Evolutionary conservation across 495 filamentous ascomycete genomes (phyloP).

Genomic region (Aspergillus coremiiformis): DNA sequence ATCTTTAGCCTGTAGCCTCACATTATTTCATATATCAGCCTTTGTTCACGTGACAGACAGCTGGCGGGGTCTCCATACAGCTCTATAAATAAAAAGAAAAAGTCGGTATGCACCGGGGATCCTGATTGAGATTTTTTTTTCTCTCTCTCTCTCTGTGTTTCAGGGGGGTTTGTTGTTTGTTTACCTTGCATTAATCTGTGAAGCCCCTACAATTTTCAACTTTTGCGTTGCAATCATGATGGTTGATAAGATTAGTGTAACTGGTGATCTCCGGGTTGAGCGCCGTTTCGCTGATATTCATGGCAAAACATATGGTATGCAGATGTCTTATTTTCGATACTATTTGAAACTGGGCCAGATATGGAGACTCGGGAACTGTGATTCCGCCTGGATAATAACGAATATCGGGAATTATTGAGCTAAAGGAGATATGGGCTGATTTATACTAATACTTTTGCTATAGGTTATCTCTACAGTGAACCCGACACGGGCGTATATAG

Average conservation of each 20-base stretch:
- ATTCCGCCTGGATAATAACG: neutral
- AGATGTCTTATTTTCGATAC: neutral
- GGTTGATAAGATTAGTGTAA: constrained; percentile 54
- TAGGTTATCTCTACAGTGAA: constrained; percentile 60
- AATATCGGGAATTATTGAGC: neutral
- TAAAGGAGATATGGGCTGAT: constrained; percentile 4
- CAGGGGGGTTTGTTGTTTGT: neutral
- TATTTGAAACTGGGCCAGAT: neutral
- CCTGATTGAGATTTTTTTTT: neutral
- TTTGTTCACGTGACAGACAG: constrained; percentile 18
- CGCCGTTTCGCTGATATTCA: constrained; percentile 54
- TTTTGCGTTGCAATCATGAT: constrained; percentile 27
- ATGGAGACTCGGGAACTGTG: neutral
- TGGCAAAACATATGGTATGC: constrained; percentile 55
- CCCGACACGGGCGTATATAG: constrained; percentile 44
- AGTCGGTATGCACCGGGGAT: constrained; percentile 2
- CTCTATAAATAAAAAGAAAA: constrained; percentile 13
- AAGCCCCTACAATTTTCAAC: neutral
- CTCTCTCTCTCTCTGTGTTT: neutral
- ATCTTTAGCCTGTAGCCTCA: constrained; percentile 2
- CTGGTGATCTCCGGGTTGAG: constrained; percentile 53
- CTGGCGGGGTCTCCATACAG: constrained; percentile 10
- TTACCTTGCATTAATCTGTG: neutral
- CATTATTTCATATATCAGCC: constrained; percentile 6
- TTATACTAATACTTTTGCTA: constrained; percentile 6